Evolutionary conservation across 805 yeast genomes (phyloP), one percentile per base, ranked within the genome.

Genomic region (Starmerella bacillaris): DNA sequence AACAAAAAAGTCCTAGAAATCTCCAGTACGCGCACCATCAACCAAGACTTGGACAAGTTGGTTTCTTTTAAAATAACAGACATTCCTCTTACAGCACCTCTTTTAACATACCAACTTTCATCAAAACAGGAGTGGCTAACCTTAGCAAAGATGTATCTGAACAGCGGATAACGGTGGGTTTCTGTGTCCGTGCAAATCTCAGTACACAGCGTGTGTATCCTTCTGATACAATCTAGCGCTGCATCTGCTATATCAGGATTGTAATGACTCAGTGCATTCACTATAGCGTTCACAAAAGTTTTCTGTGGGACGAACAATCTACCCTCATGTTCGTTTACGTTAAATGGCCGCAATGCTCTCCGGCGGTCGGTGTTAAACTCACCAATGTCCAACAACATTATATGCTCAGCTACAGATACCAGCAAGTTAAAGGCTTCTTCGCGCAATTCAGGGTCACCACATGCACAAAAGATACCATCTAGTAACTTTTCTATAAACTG

Each of bases 121-220:
- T 79, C 92, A 51, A 78, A 89, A 57, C 96, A 84, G 30, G 80
- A 69, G 50, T 92, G 99, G 30, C 89, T 73, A 48, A 92, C 77
- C 35, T 74, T 75, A 34, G 80, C 74, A 45, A 79, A 73, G 61
- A 86, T 61, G 5, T 75, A 65, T 39, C 89, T 68, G 44, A 83
- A 67, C 24, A 83, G 64, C 1, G 93, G 80, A 26, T 69, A 77
- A 35, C 70, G 67, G 39, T 76, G 63, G 1, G 80, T 75, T 31
- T 70, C 67, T 15, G 72, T 78, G 1, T 64, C 63, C 0, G 86
- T 92, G 56, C 82, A 79, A 1, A 89, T 54, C 0, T 67, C 52
- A 1, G 65, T 65, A 11, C 92, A 72, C 0, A 78, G 64, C 4
- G 65, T 57, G 52, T 68, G 72, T 19, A 86, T 65, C 17, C 59